Percentiles rank a stretch among this genome's conserved stretches.
Evolutionary conservation across 225 moss, liverwort and hornwort species (phyloP).

Genomic region (Lunularia cruciata): DNA sequence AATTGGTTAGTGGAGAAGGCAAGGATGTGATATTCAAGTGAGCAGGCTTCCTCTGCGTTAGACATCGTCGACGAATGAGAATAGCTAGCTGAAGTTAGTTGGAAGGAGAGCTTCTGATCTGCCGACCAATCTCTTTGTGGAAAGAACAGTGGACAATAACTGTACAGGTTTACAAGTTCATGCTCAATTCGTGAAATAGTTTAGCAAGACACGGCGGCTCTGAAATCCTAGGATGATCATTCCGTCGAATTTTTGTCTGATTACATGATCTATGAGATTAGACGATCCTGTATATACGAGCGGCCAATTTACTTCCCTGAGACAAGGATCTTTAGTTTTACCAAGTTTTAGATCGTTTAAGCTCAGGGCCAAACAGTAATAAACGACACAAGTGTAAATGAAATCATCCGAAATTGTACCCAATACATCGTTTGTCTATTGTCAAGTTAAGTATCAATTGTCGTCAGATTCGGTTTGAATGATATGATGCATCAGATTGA

Average conservation of each 20-base stretch:
- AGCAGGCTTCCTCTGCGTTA: neutral
- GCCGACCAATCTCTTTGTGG: too few relatives aligned
- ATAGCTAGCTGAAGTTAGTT: neutral
- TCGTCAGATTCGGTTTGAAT: neutral
- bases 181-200: neutral
- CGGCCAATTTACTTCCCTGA: neutral
- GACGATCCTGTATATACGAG: conserved; percentile 15
- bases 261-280: neutral
- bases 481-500: too few relatives aligned
- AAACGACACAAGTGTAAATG: neutral
- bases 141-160: neutral
- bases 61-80: neutral
- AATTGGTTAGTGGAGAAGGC: neutral
- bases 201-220: neutral
- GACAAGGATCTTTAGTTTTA: neutral
- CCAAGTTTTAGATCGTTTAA: neutral
- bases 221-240: neutral
- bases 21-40: neutral
- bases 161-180: conserved; percentile 2
- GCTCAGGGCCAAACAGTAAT: neutral
- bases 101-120: neutral
- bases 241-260: neutral
- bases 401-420: neutral
- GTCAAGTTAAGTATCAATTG: neutral
- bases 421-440: neutral